Conservation (phyloP, 106 monocot genomes). For the Dendrobium chrysotoxum region DNA sequence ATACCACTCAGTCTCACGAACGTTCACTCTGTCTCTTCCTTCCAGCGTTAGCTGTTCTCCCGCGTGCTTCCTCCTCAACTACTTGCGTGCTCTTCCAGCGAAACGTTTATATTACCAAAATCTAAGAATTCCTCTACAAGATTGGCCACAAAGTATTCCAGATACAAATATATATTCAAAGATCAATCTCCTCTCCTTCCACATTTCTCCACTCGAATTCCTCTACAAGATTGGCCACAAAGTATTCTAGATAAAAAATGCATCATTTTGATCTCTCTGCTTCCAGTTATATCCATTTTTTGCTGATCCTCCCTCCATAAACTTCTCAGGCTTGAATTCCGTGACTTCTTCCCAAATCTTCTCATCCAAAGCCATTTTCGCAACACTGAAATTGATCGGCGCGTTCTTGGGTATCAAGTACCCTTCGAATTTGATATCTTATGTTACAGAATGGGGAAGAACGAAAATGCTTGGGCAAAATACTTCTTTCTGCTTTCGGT, state of each 20-base stretch:
- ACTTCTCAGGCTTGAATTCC: constrained; percentile 24
- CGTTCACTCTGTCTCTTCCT: no score
- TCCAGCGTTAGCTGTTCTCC: no score
- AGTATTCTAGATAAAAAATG: constrained; percentile 47
- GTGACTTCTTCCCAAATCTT: constrained; percentile 14
- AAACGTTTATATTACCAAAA: no score
- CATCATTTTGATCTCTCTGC: constrained; percentile 25
- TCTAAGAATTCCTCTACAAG: no score
- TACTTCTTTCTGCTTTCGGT: constrained; percentile 8
- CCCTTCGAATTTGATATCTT: constrained; percentile 14
- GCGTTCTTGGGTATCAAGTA: constrained; percentile 12
- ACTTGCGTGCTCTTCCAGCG: no score
- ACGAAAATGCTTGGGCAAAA: constrained; percentile 5
- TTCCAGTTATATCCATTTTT: constrained; percentile 18
- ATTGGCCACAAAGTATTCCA: no score
- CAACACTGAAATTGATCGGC: constrained; percentile 9
- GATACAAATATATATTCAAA: neutral
- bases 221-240: constrained; percentile 37
- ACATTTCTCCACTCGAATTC: constrained; percentile 38
- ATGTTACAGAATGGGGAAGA: constrained; percentile 9
- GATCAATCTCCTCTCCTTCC: constrained; percentile 31
- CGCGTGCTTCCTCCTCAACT: no score
- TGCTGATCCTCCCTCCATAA: constrained; percentile 10
- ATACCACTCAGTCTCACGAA: no score
- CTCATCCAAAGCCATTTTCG: constrained; percentile 15